phyloP scores from a whole-genome alignment of 1,284 basidiomycete genomes.

The Cutaneotrichosporon cyanovorans region DNA sequence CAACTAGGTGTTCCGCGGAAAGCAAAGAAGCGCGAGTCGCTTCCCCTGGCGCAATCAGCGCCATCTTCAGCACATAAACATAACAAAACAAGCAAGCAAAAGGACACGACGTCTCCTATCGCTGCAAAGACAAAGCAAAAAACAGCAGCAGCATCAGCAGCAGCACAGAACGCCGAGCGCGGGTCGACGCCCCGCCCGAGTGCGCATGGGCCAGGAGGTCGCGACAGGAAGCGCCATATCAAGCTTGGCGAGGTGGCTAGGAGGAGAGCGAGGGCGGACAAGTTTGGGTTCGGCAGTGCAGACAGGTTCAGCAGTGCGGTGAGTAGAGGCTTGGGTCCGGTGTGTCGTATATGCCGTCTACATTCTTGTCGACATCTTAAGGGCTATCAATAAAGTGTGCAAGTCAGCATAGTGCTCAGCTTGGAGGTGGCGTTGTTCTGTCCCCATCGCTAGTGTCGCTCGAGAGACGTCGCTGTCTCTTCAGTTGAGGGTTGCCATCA shows the following conservation, averaged over 20 bases:
- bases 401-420: too few species aligned
- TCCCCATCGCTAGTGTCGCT: too few species aligned
- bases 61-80: neutral
- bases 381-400: too few species aligned
- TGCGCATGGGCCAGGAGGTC: conserved; percentile 23
- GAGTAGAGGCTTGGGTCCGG: too few species aligned
- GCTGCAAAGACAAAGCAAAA: conserved; percentile 6
- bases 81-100: too few species aligned
- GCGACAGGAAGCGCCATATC: conserved; percentile 32
- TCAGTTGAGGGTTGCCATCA: too few species aligned
- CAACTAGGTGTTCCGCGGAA: conserved; percentile 3
- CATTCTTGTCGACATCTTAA: neutral
- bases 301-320: conserved; percentile 16
- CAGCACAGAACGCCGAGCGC: conserved; percentile 1
- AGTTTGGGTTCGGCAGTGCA: conserved; percentile 28
- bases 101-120: neutral
- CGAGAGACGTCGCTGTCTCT: too few species aligned
- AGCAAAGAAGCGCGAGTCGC: conserved; percentile 12
- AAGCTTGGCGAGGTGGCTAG: conserved; percentile 35
- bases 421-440: too few species aligned
- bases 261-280: conserved; percentile 36
- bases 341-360: too few species aligned
- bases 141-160: conserved; percentile 7
- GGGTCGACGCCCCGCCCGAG: conserved; percentile 12
- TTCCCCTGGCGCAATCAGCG: neutral